phyloP scores from a whole-genome alignment of 371 early-diverging fungal species.

The Paraphysoderma sedebokerense region DNA sequence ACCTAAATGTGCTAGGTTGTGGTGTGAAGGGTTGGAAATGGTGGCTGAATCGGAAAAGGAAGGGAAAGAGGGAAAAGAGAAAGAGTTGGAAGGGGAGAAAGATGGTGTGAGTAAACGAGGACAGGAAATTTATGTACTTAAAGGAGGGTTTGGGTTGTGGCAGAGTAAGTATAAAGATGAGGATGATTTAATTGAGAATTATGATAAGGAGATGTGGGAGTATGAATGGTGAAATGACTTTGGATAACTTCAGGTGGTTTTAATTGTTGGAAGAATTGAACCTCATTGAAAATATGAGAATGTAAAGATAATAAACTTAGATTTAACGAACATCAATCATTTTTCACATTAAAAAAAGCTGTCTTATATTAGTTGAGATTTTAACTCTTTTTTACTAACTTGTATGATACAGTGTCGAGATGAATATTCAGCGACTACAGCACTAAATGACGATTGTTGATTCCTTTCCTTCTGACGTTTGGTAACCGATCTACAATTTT shows the following conservation, averaged over 20 bases:
- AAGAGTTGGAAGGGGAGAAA: neutral
- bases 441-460: too few species aligned
- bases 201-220: slow-evolving; percentile 34
- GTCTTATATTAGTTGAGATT: too few species aligned
- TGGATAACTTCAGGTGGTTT: neutral
- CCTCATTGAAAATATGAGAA: too few species aligned
- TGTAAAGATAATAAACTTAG: too few species aligned
- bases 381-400: too few species aligned
- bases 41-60: neutral
- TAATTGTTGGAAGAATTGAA: too few species aligned
- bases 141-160: slow-evolving; percentile 58
- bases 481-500: neutral
- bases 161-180: slow-evolving; percentile 33
- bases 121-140: slow-evolving; percentile 37
- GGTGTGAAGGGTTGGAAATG: slow-evolving; percentile 27
- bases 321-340: too few species aligned
- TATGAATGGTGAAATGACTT: slow-evolving; percentile 3
- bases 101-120: neutral
- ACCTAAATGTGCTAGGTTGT: slow-evolving; percentile 64
- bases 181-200: slow-evolving; percentile 38
- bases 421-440: too few species aligned
- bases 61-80: slow-evolving; percentile 4
- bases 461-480: too few species aligned
- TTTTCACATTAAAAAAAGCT: too few species aligned
- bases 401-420: too few species aligned